Evolutionary conservation across 2,329 filamentous ascomycete genomes (phyloP), one percentile per base, ranked within the genome.

Genomic region (Aspergillus piperis): DNA sequence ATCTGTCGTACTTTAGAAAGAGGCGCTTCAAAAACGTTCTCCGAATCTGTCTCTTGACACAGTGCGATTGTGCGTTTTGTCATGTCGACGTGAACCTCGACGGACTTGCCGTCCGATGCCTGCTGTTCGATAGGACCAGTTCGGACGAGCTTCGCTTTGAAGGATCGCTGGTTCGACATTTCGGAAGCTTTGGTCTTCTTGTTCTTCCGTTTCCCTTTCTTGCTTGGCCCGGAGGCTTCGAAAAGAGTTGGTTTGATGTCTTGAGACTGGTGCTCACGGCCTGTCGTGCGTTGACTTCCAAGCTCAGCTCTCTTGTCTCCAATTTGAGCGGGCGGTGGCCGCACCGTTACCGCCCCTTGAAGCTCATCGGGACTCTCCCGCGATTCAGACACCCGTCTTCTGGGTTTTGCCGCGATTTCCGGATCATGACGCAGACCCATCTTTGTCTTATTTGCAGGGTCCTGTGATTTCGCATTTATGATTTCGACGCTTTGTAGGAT

Each of bases 361-460:
- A 79, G 61, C 58, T 75, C 77, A 67, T 79, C 77, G 5, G 75
- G 68, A 57, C 77, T 79, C 41, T 78, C 76, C 41, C 69, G 66
- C n/a, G 57, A 51, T 23, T 62, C 65, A 17, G 57, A 59, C 38
- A 23, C 13, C 17, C 50, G 64, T 32, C 7, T 59, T 41, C 2
- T 36, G 32, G 32, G 10, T 36, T 36, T 36, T 36, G 32, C 32
- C 32, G 32, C 30, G 57, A 51, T 63, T 57, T 11, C 15, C 25
- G 10, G n/a, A 3, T 30, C 13, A 32, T 13, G 25, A 47, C 17
- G 8, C 5, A n/a, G 13, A 30, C 10, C n/a, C 17, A 7, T 15
- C 19, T 36, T 13, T 11, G 10, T 17, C 3, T n/a, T 5, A 4
- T 21, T 32, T n/a, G n/a, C 39, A 42, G 11, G 3, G n/a, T 19